These are phyloP conservation scores for Hymenoscyphus repandus DNA, from an alignment of 2,329 filamentous ascomycete species.

Conservation along the genomic window DNA sequence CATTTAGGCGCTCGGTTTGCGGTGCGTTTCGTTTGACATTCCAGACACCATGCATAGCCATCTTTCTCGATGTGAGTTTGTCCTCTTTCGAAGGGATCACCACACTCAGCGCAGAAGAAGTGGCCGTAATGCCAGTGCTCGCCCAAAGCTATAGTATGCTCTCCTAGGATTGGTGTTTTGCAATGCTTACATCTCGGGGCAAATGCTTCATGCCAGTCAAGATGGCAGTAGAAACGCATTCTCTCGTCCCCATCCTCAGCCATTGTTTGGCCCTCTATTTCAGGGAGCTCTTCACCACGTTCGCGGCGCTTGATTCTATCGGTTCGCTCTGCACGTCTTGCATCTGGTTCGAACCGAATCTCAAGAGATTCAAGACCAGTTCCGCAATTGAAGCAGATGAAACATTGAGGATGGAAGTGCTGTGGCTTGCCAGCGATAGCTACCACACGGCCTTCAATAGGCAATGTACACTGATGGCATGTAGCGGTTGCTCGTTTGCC, in stretches of 20 bases:
- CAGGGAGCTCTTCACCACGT: slow-evolving; percentile 52
- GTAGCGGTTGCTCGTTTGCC: slow-evolving; percentile 57
- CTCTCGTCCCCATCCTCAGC: slow-evolving; percentile 68
- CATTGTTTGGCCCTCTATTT: slow-evolving; percentile 58
- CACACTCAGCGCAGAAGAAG: slow-evolving; percentile 98
- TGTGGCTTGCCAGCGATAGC: slow-evolving; percentile 66
- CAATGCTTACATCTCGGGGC: slow-evolving; percentile 92
- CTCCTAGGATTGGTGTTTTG: slow-evolving; percentile 91
- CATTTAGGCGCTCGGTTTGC: slow-evolving; percentile 87
- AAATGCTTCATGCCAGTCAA: slow-evolving; percentile 97
- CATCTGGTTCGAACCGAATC: slow-evolving; percentile 86
- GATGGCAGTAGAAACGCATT: slow-evolving; percentile 88
- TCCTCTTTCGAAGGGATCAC: slow-evolving; percentile 79
- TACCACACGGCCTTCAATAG: slow-evolving; percentile 88
- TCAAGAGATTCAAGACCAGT: slow-evolving; percentile 90
- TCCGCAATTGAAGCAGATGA: slow-evolving; percentile 80
- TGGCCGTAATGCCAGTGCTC: slow-evolving; percentile 96
- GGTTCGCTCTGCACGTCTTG: slow-evolving; percentile 64
- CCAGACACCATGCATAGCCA: slow-evolving; percentile 94
- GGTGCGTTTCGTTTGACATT: slow-evolving; percentile 86
- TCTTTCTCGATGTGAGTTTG: slow-evolving; percentile 85
- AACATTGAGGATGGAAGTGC: slow-evolving; percentile 91
- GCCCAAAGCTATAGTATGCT: slow-evolving; percentile 89
- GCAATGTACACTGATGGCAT: slow-evolving; percentile 77
- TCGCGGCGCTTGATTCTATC: slow-evolving; percentile 65